A percentile compares a stretch with the other conserved stretches of the same genome.
phyloP scores from a whole-genome alignment of 2,329 filamentous ascomycete species.

The Penicillium sumatraense region DNA sequence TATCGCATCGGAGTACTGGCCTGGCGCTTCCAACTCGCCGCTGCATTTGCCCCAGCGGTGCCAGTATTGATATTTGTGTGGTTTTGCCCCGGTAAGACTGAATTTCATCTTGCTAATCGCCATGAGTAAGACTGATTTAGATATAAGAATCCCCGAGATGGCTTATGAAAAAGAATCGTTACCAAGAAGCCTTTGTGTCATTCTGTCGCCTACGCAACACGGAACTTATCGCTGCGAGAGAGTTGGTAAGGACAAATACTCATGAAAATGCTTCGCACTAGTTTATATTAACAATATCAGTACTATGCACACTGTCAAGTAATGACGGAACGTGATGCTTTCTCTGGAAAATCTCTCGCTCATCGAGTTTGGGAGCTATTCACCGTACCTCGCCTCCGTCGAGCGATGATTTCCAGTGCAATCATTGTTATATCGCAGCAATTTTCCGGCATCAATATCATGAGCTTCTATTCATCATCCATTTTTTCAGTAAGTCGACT shows the following conservation, averaged over 20 bases:
- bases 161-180: constrained; percentile 36
- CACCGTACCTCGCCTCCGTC: constrained; percentile 51
- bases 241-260: constrained; percentile 17
- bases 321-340: constrained; percentile 40
- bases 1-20: constrained; percentile 18
- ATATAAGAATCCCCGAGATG: constrained; percentile 33
- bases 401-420: constrained; percentile 44
- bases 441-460: constrained; percentile 47
- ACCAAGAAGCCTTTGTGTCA: constrained; percentile 31
- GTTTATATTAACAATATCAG: constrained; percentile 1
- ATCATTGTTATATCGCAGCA: constrained; percentile 41
- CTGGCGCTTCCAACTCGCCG: constrained; percentile 34
- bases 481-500: constrained; percentile 44
- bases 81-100: constrained; percentile 19
- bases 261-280: not conserved
- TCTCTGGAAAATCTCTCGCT: constrained; percentile 28
- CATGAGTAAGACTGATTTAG: not conserved
- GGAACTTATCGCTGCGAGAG: constrained; percentile 33
- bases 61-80: constrained; percentile 46
- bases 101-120: not conserved
- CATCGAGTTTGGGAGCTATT: constrained; percentile 55
- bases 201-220: constrained; percentile 33
- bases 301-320: constrained; percentile 49
- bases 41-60: constrained; percentile 46
- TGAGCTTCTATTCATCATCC: constrained; percentile 57